A percentile compares a stretch with the other conserved stretches of the same genome.
Evolutionary conservation across 352 stramenopile genomes (phyloP).

Genomic region (Pythium angustatum): DNA sequence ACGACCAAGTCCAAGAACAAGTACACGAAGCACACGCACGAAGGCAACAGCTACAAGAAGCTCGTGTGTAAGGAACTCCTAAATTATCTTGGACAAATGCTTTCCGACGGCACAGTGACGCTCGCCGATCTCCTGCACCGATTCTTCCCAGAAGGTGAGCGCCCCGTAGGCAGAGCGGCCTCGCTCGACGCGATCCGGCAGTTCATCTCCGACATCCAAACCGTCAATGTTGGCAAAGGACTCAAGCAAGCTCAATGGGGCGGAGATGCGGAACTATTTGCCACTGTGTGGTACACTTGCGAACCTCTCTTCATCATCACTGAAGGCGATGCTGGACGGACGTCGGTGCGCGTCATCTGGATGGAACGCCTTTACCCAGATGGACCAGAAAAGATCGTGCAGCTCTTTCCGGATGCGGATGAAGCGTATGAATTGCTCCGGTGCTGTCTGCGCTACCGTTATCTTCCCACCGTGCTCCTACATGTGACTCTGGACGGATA

Average conservation of each 20-base stretch:
- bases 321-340: not conserved
- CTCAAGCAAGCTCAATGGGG: not conserved
- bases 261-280: slow-evolving; percentile 1
- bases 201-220: not conserved
- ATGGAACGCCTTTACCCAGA: not conserved
- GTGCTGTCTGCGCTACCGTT: not conserved
- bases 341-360: slow-evolving; percentile 2
- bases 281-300: not conserved
- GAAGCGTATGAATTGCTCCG: slow-evolving; percentile 6
- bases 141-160: too few relatives aligned
- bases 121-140: too few relatives aligned
- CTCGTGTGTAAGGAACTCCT: not conserved
- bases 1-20: not conserved
- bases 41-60: not conserved
- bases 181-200: not conserved
- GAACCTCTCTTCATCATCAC: slow-evolving; percentile 11
- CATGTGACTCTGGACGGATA: not conserved
- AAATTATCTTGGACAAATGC: not conserved
- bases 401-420: not conserved
- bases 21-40: not conserved
- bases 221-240: not conserved
- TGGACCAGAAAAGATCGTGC: not conserved
- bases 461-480: not conserved
- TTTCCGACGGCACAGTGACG: not conserved
- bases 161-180: not conserved